A percentile compares a stretch with the other conserved stretches of the same genome.
Evolutionary conservation across 306 rosid species (phyloP).

Genomic region (Comarum palustre): DNA sequence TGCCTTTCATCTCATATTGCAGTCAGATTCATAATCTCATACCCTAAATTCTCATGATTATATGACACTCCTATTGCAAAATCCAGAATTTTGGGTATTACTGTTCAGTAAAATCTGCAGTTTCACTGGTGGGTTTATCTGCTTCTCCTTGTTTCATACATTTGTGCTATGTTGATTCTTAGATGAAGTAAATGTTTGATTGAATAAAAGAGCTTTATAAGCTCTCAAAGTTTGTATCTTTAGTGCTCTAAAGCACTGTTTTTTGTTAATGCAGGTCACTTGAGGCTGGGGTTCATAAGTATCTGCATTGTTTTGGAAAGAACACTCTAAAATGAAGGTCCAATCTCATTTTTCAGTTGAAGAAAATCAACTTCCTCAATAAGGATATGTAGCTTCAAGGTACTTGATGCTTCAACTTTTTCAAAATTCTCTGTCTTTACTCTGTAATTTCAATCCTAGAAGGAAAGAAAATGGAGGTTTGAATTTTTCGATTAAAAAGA

Average conservation of each 20-base stretch:
- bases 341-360: not conserved
- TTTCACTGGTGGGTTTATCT: conserved; percentile 4
- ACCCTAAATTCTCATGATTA: not conserved
- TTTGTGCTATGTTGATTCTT: not conserved
- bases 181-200: not conserved
- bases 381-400: conserved; percentile 11
- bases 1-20: conserved; percentile 1
- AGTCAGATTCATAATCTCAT: not conserved
- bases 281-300: not conserved
- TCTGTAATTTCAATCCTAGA: not conserved
- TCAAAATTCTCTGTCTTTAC: not conserved
- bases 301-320: conserved; percentile 1
- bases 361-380: not conserved
- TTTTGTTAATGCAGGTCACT: not conserved
- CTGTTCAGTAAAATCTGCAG: not conserved
- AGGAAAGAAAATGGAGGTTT: not conserved
- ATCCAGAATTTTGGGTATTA: not conserved
- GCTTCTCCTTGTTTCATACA: not conserved
- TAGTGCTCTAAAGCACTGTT: not conserved
- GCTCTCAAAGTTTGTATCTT: not conserved
- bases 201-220: conserved; percentile 1
- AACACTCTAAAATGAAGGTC: not conserved
- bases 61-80: not conserved
- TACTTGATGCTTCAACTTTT: conserved; percentile 4
- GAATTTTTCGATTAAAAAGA: not conserved